Conservation (phyloP, 805 yeast genomes). For the Isabelozyma gotoi region DNA sequence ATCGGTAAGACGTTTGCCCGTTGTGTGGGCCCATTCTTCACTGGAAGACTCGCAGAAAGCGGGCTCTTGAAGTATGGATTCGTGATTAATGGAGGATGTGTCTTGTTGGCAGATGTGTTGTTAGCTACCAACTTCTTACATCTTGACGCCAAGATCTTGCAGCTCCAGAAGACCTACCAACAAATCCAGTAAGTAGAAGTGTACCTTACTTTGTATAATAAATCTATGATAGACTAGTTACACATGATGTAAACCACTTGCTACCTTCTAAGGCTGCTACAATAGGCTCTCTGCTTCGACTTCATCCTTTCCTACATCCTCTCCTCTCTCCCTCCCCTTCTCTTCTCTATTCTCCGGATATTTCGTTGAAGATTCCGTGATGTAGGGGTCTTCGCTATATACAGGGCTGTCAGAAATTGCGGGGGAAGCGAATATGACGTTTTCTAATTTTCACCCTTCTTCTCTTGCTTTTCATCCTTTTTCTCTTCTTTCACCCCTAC, state of each 20-base stretch:
- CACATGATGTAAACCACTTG: background rate
- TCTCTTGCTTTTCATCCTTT: background rate
- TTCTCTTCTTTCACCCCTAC: no score
- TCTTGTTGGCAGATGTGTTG: slow-evolving; percentile 49
- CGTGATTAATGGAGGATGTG: slow-evolving; percentile 49
- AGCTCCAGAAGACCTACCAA: slow-evolving; percentile 9
- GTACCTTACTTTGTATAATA: no score
- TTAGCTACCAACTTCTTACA: slow-evolving; percentile 43
- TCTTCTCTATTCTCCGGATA: no score
- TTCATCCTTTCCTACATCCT: no score
- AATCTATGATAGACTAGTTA: no score
- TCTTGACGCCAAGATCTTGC: slow-evolving; percentile 34
- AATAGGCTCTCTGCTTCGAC: background rate
- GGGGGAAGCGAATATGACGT: background rate
- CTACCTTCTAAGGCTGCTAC: background rate
- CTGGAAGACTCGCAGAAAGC: slow-evolving; percentile 67
- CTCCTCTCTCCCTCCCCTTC: no score
- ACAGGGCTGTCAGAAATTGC: background rate
- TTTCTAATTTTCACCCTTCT: background rate
- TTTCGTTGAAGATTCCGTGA: background rate
- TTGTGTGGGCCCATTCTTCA: slow-evolving; percentile 75
- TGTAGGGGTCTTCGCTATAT: background rate
- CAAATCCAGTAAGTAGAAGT: background rate
- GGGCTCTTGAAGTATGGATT: slow-evolving; percentile 51
- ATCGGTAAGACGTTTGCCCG: slow-evolving; percentile 84